Base-by-base conservation (phyloP, 2,329 filamentous ascomycete species). In the Xylariaceae sp. region DNA sequence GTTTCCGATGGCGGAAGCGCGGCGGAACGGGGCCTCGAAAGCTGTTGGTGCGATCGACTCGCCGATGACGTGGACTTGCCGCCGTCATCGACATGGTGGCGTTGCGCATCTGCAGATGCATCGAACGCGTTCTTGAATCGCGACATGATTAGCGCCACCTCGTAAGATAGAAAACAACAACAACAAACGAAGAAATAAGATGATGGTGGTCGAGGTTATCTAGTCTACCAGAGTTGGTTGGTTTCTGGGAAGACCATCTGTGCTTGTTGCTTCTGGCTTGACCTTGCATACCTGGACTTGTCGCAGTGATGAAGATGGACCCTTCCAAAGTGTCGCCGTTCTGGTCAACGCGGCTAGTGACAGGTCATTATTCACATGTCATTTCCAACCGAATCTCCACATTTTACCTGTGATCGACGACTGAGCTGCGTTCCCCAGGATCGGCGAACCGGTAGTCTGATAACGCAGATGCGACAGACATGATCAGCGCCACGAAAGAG, bases 71-170 rank as follows among this genome's bases (percentile, higher is more conserved):
- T 61, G 30, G 35, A 18, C 8, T 45, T 35, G 47, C 48, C 18
- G 34, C 48, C 17, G 10, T 35, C 4, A 39, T 45, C 53, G 34
- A 50, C 39, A 35, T 53, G 15, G 51, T 30, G 35, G 35, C 42
- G 57, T n/a, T 13, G 55, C 35, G 17, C 18, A 30, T 59, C 23
- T 11, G 8, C 17, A 53, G 44, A 42, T 65, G 66, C 62, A 66
- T 67, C 49, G 23, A 60, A 67, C 68, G 69, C 67, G 68, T 66
- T 63, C 55, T 55, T 51, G n/a, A 54, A 52, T 54, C 62, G 63
- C 54, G 45, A 51, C 57, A 66, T 18, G 17, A 18, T 71, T 66
- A 71, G 67, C 69, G 65, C 66, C 64, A 69, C 58, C 69, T 68
- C 66, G 69, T 67, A 45, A 62, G 39, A 48, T 44, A 11, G 48